Evolutionary conservation across 2,329 filamentous ascomycete species (phyloP), one percentile per base, ranked within the genome.

Genomic region (Akanthomyces muscarius): DNA sequence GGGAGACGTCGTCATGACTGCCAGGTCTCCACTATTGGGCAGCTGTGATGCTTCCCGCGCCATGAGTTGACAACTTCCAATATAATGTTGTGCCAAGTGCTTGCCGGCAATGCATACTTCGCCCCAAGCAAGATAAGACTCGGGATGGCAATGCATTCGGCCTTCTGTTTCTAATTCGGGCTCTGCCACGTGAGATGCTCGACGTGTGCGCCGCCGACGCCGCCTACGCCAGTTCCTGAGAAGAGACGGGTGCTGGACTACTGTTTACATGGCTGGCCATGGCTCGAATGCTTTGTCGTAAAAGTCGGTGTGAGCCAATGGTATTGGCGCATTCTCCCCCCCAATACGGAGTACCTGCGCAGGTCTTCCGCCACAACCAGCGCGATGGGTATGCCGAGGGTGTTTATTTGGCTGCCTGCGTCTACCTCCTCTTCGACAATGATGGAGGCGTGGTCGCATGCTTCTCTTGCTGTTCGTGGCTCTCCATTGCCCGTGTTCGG

Each of bases 231-330:
- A 28, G n/a, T 28, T 16, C 45, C 44, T 50, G 28, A 36, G 45
- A 44, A 30, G n/a, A 44, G 18, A 33, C 30, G 47, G 25, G 54
- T 23, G 41, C 41, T 36, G 41, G 25, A 16, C 18, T 36, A 3
- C 21, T 16, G 7, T 14, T 14, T 42, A 6, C 33, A 36, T 45
- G 18, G 54, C 41, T 36, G 38, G 41, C 41, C 52, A 55, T 45
- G 54, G n/a, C 42, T 47, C 11, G 16, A 11, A 11, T 45, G 38
- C 38, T 16, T 33, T 33, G 54, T 36, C 33, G 33, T 36, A 61
- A 61, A 53, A 52, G 58, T 61, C 58, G 58, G 58, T 61, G 58
- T 61, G 58, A 61, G 58, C 58, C 58, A 61, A 54, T 41, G 53
- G n/a, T 23, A 45, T 53, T 14, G 25, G 14, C 50, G 41, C 25